Conservation (phyloP, 2,329 filamentous ascomycete species). For the Ophiocordyceps camponoti-saundersi region DNA sequence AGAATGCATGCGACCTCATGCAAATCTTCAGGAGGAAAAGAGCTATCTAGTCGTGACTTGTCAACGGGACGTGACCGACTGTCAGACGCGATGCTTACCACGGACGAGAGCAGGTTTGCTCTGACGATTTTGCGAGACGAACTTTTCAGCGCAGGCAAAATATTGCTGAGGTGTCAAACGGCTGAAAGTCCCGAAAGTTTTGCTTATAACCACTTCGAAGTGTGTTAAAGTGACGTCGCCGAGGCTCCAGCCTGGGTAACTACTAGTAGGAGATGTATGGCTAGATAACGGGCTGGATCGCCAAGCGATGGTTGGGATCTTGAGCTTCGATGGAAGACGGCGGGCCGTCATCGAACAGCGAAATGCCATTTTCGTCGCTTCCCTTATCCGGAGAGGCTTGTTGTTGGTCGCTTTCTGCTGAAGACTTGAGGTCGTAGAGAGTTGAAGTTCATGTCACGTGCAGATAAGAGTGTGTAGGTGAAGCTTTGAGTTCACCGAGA, state of each 20-base stretch:
- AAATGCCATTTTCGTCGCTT: neutral
- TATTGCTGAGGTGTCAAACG: slow-evolving; percentile 9
- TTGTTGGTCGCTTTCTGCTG: neutral
- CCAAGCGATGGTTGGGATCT: neutral
- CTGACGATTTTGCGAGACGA: slow-evolving; percentile 7
- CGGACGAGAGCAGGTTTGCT: slow-evolving; percentile 5
- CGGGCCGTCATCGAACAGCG: neutral
- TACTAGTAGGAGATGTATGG: neutral
- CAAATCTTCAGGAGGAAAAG: slow-evolving; percentile 5
- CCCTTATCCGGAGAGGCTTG: neutral
- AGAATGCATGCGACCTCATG: slow-evolving; percentile 14
- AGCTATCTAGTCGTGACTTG: slow-evolving; percentile 4
- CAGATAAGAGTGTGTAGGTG: no score
- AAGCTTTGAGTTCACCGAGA: no score
- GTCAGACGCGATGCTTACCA: slow-evolving; percentile 7
- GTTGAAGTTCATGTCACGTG: neutral
- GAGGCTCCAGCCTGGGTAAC: no score
- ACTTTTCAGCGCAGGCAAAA: slow-evolving; percentile 7
- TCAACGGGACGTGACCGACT: neutral
- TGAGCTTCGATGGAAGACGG: neutral
- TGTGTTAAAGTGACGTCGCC: slow-evolving; percentile 7
- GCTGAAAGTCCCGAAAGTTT: slow-evolving; percentile 4
- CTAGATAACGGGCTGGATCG: neutral
- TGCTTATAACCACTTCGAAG: slow-evolving; percentile 7
- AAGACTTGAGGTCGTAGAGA: neutral